Percentiles rank a stretch among this genome's conserved stretches.
Conservation (phyloP, 140 eudicot genomes). For the Oenanthe javanica region DNA sequence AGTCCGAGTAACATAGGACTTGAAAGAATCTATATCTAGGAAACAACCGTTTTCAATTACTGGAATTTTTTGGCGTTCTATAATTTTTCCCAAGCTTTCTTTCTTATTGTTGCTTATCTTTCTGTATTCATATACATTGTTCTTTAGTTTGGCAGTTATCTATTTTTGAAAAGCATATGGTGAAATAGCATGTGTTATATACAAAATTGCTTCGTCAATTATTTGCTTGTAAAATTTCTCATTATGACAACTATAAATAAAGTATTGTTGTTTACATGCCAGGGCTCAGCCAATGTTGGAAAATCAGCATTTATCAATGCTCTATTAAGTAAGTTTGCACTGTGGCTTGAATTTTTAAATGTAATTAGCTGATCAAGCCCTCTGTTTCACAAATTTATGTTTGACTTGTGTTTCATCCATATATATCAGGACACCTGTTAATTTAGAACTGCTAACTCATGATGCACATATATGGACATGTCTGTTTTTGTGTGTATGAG, state of each 20-base stretch:
- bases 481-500: not conserved
- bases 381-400: not conserved
- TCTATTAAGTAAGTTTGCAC: conserved; percentile 55
- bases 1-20: too few relatives aligned
- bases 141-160: too few relatives aligned
- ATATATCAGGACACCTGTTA: not conserved
- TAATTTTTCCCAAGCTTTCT: too few relatives aligned
- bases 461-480: not conserved
- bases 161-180: not conserved
- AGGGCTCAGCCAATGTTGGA: conserved; percentile 99
- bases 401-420: not conserved
- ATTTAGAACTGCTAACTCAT: not conserved
- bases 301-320: conserved; percentile 98
- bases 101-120: not conserved
- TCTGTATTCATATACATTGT: not conserved
- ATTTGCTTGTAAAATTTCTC: not conserved
- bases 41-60: not conserved
- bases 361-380: not conserved
- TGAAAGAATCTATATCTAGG: not conserved
- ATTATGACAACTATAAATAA: not conserved
- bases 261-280: conserved; percentile 21
- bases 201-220: not conserved
- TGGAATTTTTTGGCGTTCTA: too few relatives aligned
- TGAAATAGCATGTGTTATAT: not conserved
- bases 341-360: not conserved